phyloP scores from a whole-genome alignment of 345 rosid species.

The Corchorus olitorius region DNA sequence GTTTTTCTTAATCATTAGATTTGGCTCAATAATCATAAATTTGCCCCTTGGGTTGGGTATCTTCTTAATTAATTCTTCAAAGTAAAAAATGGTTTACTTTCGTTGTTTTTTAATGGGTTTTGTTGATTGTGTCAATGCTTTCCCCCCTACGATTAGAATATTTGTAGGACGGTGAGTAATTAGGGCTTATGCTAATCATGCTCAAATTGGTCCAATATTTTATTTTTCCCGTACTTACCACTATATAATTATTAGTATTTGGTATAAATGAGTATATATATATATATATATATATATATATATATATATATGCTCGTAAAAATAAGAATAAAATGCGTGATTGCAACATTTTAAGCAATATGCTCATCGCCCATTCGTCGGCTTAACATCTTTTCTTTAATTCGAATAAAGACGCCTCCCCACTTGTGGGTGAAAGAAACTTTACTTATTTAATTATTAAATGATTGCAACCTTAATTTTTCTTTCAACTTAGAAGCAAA shows the following conservation, averaged over 20 bases:
- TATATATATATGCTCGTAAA: not conserved
- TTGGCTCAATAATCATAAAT: too few species aligned
- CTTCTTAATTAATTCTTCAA: too few species aligned
- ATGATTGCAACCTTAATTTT: not conserved
- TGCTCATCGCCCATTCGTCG: not conserved
- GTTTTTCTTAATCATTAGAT: too few species aligned
- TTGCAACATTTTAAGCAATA: not conserved
- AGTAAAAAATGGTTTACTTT: not conserved
- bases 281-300: too few species aligned
- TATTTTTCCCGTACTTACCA: not conserved
- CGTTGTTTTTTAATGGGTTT: not conserved
- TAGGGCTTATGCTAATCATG: not conserved
- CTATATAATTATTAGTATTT: not conserved
- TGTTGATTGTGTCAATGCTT: not conserved
- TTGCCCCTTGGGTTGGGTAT: too few species aligned
- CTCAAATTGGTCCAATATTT: not conserved
- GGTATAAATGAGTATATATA: not conserved
- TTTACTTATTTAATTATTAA: not conserved
- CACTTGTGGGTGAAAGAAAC: not conserved
- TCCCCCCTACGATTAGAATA: not conserved
- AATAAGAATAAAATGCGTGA: not conserved
- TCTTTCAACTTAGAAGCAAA: too few species aligned
- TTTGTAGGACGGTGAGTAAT: not conserved
- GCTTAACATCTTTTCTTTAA: not conserved
- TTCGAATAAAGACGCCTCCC: not conserved